Evolutionary conservation across 2,329 filamentous ascomycete genomes (phyloP).

Genomic region (Ophiosphaerella narmari): DNA sequence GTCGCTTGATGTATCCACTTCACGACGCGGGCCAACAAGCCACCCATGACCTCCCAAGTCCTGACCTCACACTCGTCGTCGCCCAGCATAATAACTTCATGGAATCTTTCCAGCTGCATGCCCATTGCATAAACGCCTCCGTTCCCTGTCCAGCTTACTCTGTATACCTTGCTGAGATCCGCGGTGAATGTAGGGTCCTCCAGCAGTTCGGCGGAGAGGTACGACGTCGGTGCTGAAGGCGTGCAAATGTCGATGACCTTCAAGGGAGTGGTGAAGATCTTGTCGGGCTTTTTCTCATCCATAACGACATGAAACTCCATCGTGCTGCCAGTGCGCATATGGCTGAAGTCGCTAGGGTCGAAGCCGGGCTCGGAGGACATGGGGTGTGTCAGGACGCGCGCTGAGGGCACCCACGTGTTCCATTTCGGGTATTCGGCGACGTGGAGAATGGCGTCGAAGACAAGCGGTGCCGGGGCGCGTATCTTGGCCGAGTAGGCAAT

Average conservation of each 20-base stretch:
- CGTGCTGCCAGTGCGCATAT: slow-evolving; percentile 15
- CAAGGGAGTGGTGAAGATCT: slow-evolving; percentile 14
- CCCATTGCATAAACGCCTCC: slow-evolving; percentile 14
- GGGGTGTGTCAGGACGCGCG: slow-evolving; percentile 12
- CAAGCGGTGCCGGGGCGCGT: slow-evolving; percentile 20
- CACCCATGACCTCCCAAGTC: slow-evolving; percentile 27
- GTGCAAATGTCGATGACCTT: slow-evolving; percentile 25
- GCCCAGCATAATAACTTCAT: slow-evolving; percentile 21
- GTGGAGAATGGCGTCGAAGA: slow-evolving; percentile 22
- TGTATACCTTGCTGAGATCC: slow-evolving; percentile 21
- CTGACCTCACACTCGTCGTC: slow-evolving; percentile 23
- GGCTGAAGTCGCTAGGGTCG: slow-evolving; percentile 1
- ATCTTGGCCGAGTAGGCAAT: slow-evolving; percentile 9
- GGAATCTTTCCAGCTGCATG: slow-evolving; percentile 19
- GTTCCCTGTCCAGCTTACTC: slow-evolving; percentile 25
- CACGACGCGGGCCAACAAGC: slow-evolving; percentile 21
- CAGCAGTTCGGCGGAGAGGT: slow-evolving; percentile 11
- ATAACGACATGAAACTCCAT: slow-evolving; percentile 26
- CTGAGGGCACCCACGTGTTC: slow-evolving; percentile 26
- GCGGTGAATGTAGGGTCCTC: slow-evolving; percentile 16
- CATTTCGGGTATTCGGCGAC: slow-evolving; percentile 19
- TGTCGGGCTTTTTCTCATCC: slow-evolving; percentile 11
- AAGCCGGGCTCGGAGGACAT: not conserved
- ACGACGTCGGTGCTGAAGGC: slow-evolving; percentile 15
- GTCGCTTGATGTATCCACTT: slow-evolving; percentile 19